A percentile compares a stretch with the other conserved stretches of the same genome.
Conservation (phyloP, 2,329 filamentous ascomycete genomes). For the Venturia effusa region DNA sequence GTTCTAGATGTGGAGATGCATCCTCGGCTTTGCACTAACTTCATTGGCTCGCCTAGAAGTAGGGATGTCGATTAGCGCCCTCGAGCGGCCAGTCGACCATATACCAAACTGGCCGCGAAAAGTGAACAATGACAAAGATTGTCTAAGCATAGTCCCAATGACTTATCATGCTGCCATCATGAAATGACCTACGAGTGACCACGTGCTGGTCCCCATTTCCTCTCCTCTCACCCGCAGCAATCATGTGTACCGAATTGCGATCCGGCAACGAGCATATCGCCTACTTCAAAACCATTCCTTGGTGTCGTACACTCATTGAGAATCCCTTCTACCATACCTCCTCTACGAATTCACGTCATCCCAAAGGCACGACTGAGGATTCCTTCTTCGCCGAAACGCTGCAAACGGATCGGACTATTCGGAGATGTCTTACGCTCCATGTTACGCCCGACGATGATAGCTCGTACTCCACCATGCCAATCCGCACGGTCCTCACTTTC, state of each 20-base stretch:
- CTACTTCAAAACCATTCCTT: constrained; percentile 31
- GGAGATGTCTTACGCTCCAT: constrained; percentile 28
- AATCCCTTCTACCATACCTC: constrained; percentile 30
- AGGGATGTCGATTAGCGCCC: too few relatives aligned
- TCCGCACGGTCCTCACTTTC: constrained; percentile 18
- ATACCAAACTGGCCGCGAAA: too few relatives aligned
- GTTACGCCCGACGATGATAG: neutral
- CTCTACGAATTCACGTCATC: constrained; percentile 27
- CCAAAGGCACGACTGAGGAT: constrained; percentile 36
- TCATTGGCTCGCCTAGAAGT: too few relatives aligned
- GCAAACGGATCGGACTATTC: constrained; percentile 39
- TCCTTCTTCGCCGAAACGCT: constrained; percentile 43
- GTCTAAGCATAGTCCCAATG: neutral
- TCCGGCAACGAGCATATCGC: constrained; percentile 7
- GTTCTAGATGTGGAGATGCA: too few relatives aligned
- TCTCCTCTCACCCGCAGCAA: neutral
- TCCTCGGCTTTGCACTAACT: too few relatives aligned
- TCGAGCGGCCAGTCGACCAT: too few relatives aligned
- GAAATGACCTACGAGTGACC: neutral
- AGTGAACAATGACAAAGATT: neutral
- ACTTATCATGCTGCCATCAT: constrained; percentile 1
- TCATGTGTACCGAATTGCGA: constrained; percentile 1
- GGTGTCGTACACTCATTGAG: constrained; percentile 36
- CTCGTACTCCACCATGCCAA: neutral
- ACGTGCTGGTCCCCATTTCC: neutral